Base-by-base conservation (phyloP, 2,329 filamentous ascomycete genomes). In the Colletotrichum sp. region DNA sequence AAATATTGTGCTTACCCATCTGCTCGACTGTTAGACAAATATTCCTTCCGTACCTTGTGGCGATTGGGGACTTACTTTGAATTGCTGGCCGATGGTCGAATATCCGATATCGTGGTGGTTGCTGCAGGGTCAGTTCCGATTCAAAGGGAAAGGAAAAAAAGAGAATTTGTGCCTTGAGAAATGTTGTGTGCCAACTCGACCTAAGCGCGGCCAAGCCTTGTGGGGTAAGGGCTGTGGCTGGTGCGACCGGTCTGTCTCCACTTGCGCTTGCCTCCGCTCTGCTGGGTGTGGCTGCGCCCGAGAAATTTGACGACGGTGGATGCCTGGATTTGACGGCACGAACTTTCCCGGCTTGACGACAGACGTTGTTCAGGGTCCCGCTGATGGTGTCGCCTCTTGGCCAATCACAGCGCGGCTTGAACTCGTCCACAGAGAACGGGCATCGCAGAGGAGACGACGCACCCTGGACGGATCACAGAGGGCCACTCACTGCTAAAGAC, bases 1-100 rank as follows among this genome's bases (percentile, higher is more conserved):
- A 75, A 76, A 76, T 83, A 77, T 76, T 74, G 39, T 81, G 84
- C 90, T 92, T 92, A 92, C 91, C 90, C 91, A 92, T 92, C 90
- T 92, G 84, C 79, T 78, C 78, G 72, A 57, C 78, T 80, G 84
- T 89, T 83, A 89, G 87, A 82, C 80, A 71, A 75, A 32, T 34
- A 64, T 63, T 76, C 24, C 64, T 64, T 24, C 34, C 48, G 65
- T 57, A 13, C 18, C 28, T 5, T 69, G 13, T 55, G 34, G 62
- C 44, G 24, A 12, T 18, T 76, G 32, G 65, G 18, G 64, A 78
- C 77, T 78, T 75, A 78, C 77, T 78, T 77, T 77, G 71, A 71
- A 77, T 72, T 75, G 75, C 71, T 77, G 76, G 72, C 75, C 76
- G 76, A 70, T 78, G 75, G 77, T 75, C 72, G 75, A 76, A 66